phyloP scores from a whole-genome alignment of 306 rosid species.

The Parietaria judaica region DNA sequence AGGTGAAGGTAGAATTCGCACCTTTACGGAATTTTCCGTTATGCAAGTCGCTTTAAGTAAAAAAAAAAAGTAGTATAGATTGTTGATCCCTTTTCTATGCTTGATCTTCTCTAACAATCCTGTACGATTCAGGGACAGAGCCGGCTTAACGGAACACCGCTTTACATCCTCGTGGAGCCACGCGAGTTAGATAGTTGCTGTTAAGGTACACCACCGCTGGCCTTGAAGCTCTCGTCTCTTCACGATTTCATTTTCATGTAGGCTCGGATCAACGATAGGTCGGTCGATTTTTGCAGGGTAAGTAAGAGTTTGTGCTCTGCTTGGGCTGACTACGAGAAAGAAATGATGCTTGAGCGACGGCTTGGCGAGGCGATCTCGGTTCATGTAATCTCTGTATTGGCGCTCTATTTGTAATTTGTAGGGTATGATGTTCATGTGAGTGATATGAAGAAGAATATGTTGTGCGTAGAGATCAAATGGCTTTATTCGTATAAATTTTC shows the following conservation, averaged over 20 bases:
- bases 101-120: slow-evolving; percentile 10
- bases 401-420: slow-evolving; percentile 20
- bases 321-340: slow-evolving; percentile 28
- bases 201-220: slow-evolving; percentile 28
- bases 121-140: slow-evolving; percentile 60
- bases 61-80: no score
- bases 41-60: not conserved
- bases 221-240: not conserved
- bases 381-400: slow-evolving; percentile 8
- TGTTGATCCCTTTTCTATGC: no score
- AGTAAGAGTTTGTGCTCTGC: slow-evolving; percentile 21
- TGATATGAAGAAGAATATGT: slow-evolving; percentile 27
- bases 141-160: slow-evolving; percentile 77
- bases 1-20: slow-evolving; percentile 56
- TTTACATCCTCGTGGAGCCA: slow-evolving; percentile 90
- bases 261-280: not conserved
- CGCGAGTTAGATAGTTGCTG: slow-evolving; percentile 44
- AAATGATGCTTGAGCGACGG: slow-evolving; percentile 29
- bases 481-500: slow-evolving; percentile 14
- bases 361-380: slow-evolving; percentile 14
- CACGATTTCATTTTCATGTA: not conserved
- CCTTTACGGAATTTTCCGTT: not conserved
- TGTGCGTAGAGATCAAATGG: slow-evolving; percentile 7
- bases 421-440: slow-evolving; percentile 29
- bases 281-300: slow-evolving; percentile 27